These are phyloP conservation scores for Rhododendron vialii DNA, from an alignment of 148 eudicot species.

Conservation along the genomic window DNA sequence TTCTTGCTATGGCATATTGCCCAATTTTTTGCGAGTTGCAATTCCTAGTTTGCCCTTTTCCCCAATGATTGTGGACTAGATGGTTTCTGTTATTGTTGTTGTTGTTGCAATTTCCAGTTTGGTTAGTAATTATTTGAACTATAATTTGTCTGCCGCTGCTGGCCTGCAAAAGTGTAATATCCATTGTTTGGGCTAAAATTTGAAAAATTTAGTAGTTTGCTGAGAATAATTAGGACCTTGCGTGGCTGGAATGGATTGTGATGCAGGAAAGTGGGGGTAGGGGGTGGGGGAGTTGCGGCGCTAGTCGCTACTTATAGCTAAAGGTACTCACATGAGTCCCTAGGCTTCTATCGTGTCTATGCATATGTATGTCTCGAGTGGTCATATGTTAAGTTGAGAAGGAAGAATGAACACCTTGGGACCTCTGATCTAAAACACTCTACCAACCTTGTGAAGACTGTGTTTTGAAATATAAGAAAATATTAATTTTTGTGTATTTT, in stretches of 20 bases:
- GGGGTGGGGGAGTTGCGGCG: background rate
- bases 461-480: background rate
- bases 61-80: too few relatives aligned
- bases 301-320: background rate
- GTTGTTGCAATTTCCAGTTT: too few relatives aligned
- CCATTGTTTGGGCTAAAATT: background rate
- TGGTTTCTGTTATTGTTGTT: too few relatives aligned
- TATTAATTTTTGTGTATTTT: background rate
- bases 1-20: background rate
- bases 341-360: background rate
- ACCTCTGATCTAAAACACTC: background rate
- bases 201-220: background rate
- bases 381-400: background rate
- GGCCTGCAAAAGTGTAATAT: background rate
- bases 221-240: background rate
- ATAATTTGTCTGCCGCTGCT: background rate
- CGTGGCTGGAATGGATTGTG: background rate
- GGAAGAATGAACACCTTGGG: background rate
- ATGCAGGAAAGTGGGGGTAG: background rate
- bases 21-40: background rate
- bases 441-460: background rate
- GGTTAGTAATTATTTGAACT: background rate
- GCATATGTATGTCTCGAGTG: background rate
- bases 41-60: background rate
- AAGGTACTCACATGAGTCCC: background rate